Percentiles rank a stretch among this genome's conserved stretches.
These are phyloP conservation scores for Penicillium sp. DNA, from an alignment of 2,329 filamentous ascomycete genomes.

Conservation along the genomic window DNA sequence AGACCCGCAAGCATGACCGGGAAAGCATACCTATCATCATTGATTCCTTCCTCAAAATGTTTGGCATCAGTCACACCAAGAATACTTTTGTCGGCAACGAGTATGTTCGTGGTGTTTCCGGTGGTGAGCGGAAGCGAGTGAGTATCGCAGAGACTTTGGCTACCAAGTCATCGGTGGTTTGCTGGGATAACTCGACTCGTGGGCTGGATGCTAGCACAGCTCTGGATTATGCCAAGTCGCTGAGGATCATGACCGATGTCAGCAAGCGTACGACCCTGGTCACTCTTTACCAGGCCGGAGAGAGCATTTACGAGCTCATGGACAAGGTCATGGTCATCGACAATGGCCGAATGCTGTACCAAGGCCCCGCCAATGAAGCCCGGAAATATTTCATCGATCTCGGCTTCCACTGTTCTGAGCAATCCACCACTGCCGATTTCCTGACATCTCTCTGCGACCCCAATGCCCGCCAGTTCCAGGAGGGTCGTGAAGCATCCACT, in stretches of 20 bases:
- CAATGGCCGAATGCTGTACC: slow-evolving; percentile 62
- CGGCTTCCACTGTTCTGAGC: slow-evolving; percentile 55
- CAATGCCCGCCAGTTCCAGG: slow-evolving; percentile 61
- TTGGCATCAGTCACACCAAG: slow-evolving; percentile 69
- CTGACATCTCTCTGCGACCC: slow-evolving; percentile 70
- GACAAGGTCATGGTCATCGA: slow-evolving; percentile 78
- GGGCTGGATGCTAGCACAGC: slow-evolving; percentile 76
- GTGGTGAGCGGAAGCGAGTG: slow-evolving; percentile 74
- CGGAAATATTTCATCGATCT: slow-evolving; percentile 61
- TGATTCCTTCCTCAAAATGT: slow-evolving; percentile 66
- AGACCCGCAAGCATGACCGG: slow-evolving; percentile 62
- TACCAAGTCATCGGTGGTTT: slow-evolving; percentile 65
- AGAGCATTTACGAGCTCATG: slow-evolving; percentile 66
- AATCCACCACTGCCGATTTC: slow-evolving; percentile 69
- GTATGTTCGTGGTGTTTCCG: slow-evolving; percentile 65
- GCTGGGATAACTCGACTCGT: slow-evolving; percentile 74
- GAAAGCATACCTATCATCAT: slow-evolving; percentile 63
- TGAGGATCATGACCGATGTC: slow-evolving; percentile 69
- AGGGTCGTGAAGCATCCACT: slow-evolving; percentile 58
- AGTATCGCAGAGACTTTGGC: slow-evolving; percentile 72
- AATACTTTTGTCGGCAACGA: slow-evolving; percentile 72
- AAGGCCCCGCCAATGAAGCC: slow-evolving; percentile 57
- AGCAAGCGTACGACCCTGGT: slow-evolving; percentile 65
- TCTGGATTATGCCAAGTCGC: slow-evolving; percentile 66
- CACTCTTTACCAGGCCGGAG: slow-evolving; percentile 65